Percentiles rank a stretch among this genome's conserved stretches.
Conservation (phyloP, 1,284 basidiomycete genomes). For the Phlebopus sp. region DNA sequence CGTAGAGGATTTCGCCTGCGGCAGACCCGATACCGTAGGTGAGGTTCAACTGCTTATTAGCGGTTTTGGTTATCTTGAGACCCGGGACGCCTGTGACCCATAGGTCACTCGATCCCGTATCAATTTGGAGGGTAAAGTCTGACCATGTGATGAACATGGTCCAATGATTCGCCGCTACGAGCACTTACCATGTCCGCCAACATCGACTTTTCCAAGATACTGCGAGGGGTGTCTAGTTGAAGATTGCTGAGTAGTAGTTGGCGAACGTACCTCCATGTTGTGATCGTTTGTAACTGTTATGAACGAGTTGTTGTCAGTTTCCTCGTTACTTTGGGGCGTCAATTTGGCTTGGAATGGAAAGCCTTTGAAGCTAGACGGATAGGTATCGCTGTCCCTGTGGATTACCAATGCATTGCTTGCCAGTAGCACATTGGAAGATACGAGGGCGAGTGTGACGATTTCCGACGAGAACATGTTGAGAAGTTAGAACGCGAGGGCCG, state of each 20-base stretch:
- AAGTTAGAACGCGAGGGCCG: neutral
- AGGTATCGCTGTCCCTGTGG: neutral
- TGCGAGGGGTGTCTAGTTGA: conserved; percentile 5
- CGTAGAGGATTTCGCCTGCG: conserved; percentile 23
- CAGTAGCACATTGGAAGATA: conserved; percentile 28
- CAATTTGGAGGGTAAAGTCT: conserved; percentile 29
- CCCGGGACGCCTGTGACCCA: conserved; percentile 21
- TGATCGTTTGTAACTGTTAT: conserved; percentile 17
- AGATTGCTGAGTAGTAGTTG: neutral
- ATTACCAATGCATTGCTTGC: conserved; percentile 29
- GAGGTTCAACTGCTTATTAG: conserved; percentile 26
- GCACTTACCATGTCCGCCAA: conserved; percentile 26
- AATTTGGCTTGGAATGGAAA: conserved; percentile 21
- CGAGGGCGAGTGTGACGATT: conserved; percentile 11
- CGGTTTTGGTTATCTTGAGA: conserved; percentile 18
- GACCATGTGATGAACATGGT: neutral
- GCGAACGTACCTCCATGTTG: conserved; percentile 26
- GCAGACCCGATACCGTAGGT: conserved; percentile 33
- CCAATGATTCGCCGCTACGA: neutral
- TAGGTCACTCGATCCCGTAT: conserved; percentile 31
- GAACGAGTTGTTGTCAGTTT: conserved; percentile 20
- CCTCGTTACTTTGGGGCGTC: conserved; percentile 18
- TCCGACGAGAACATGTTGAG: conserved; percentile 11
- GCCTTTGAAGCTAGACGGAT: conserved; percentile 10
- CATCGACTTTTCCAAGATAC: conserved; percentile 31